Evolutionary conservation across 805 yeast species (phyloP).

Genomic region (Candida nonsorbophila): DNA sequence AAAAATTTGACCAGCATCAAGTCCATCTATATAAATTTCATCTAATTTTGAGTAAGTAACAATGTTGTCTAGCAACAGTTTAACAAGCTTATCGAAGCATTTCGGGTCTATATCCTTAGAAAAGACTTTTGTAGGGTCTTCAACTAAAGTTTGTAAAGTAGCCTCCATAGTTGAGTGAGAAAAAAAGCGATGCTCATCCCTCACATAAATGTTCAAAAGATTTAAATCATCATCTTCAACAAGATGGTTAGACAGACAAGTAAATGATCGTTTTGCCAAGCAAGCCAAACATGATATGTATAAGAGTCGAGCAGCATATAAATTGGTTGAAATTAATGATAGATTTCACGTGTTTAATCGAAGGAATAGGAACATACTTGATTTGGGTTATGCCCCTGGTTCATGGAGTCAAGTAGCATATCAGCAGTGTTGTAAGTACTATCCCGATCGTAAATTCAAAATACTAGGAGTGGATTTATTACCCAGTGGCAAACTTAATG

Average conservation of each 20-base stretch:
- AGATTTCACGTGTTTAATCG: slow-evolving; percentile 52
- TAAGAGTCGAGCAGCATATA: slow-evolving; percentile 88
- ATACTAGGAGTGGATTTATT: slow-evolving; percentile 68
- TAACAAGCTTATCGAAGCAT: slow-evolving; percentile 32
- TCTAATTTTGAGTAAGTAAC: slow-evolving; percentile 60
- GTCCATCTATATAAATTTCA: slow-evolving; percentile 76
- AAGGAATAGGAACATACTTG: slow-evolving; percentile 61
- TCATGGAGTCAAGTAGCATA: slow-evolving; percentile 89
- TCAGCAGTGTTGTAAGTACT: slow-evolving; percentile 30
- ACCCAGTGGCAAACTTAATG: slow-evolving; percentile 29
- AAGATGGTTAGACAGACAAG: slow-evolving; percentile 73
- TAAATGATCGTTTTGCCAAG: slow-evolving; percentile 56
- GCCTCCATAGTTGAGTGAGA: slow-evolving; percentile 5
- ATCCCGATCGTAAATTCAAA: slow-evolving; percentile 33
- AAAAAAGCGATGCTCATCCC: slow-evolving; percentile 6
- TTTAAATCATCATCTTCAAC: slow-evolving; percentile 43
- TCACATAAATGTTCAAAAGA: slow-evolving; percentile 2
- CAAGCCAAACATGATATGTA: slow-evolving; percentile 61
- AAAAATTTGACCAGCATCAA: slow-evolving; percentile 89
- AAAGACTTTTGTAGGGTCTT: slow-evolving; percentile 10
- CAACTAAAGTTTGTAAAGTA: slow-evolving; percentile 6
- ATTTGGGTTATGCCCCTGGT: slow-evolving; percentile 91
- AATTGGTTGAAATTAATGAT: slow-evolving; percentile 68
- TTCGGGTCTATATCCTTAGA: slow-evolving; percentile 3
- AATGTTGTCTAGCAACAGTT: slow-evolving; percentile 54